Evolutionary conservation across 148 eudicot genomes (phyloP).

Genomic region (Drosera capensis): DNA sequence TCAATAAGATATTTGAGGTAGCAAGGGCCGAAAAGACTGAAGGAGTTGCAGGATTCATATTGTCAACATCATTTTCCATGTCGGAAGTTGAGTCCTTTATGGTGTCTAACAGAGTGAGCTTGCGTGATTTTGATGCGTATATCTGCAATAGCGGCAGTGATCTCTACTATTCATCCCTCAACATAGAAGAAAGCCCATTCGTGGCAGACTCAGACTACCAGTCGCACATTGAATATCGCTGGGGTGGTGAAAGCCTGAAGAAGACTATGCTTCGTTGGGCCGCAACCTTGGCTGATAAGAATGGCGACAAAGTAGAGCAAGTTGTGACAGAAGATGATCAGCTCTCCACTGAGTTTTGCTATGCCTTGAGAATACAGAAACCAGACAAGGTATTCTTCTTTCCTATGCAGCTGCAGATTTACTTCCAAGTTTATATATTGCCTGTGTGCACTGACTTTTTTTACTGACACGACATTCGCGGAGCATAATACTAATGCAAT

Average conservation of each 20-base stretch:
- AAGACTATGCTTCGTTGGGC: constrained; percentile 88
- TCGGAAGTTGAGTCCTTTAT: constrained; percentile 52
- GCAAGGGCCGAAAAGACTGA: constrained; percentile 46
- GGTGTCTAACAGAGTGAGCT: constrained; percentile 42
- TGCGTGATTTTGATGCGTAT: constrained; percentile 82
- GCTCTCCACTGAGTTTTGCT: constrained; percentile 57
- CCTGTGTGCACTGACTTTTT: no score
- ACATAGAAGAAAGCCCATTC: constrained; percentile 46
- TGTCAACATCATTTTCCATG: constrained; percentile 76
- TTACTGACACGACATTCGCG: no score
- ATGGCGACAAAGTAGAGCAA: constrained; percentile 42
- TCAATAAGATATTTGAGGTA: constrained; percentile 41
- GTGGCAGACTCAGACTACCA: constrained; percentile 75
- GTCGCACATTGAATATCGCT: constrained; percentile 79
- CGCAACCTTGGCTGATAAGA: constrained; percentile 35
- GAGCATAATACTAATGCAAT: no score
- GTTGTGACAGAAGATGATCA: constrained; percentile 62
- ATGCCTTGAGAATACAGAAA: constrained; percentile 57
- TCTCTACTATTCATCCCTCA: constrained; percentile 61
- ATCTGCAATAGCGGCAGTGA: constrained; percentile 93
- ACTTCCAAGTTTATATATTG: not conserved
- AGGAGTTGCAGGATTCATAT: constrained; percentile 69
- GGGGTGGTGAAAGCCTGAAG: constrained; percentile 97
- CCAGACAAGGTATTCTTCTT: constrained; percentile 43
- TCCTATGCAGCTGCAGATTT: not conserved